Percentiles rank a stretch among this genome's conserved stretches.
These are phyloP conservation scores for Eucalyptus polyanthemos DNA, from an alignment of 345 rosid species.

Conservation along the genomic window DNA sequence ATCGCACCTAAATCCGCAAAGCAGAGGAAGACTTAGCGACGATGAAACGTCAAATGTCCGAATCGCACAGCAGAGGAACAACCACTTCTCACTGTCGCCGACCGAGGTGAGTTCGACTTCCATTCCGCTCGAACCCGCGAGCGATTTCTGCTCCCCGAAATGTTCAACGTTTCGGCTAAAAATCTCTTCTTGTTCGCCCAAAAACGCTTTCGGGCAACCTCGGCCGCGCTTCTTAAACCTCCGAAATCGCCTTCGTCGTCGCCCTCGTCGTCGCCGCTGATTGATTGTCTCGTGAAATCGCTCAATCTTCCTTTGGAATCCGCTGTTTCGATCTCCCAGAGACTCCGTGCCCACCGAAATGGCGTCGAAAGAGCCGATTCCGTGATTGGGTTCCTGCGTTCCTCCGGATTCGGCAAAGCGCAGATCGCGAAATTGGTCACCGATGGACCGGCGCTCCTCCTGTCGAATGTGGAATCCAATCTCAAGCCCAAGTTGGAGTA, in stretches of 20 bases:
- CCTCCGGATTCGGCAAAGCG: not conserved
- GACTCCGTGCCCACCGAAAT: not conserved
- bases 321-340: not conserved
- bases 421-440: constrained; percentile 6
- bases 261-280: not conserved
- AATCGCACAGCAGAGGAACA: not conserved
- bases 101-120: not conserved
- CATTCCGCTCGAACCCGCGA: no score
- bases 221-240: not conserved
- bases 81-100: not conserved
- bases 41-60: not conserved
- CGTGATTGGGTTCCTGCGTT: not conserved
- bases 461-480: not conserved
- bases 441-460: not conserved
- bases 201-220: not conserved
- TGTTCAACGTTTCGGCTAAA: not conserved
- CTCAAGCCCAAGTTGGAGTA: constrained; percentile 7
- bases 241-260: not conserved
- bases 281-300: not conserved
- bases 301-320: constrained; percentile 10
- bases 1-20: not conserved
- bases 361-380: not conserved
- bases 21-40: not conserved
- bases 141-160: not conserved
- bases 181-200: not conserved